phyloP scores from a whole-genome alignment of 1,284 basidiomycete genomes.

The Singerocomus rubriflavus region DNA sequence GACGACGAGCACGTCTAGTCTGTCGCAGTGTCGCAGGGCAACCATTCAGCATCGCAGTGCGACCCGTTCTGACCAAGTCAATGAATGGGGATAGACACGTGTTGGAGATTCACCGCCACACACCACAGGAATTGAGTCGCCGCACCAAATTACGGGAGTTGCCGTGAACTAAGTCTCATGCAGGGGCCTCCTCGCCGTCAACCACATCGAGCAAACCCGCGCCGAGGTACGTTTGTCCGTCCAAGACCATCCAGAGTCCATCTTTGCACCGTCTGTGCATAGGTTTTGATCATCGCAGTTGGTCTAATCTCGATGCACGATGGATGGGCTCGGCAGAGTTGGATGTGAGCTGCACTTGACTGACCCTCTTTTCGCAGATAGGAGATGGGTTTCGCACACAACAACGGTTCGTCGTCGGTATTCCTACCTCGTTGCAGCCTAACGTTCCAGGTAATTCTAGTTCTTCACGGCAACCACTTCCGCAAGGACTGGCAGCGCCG shows the following conservation, averaged over 20 bases:
- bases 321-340: conserved; percentile 25
- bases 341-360: conserved; percentile 35
- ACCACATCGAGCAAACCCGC: conserved; percentile 32
- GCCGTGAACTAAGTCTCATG: conserved; percentile 14
- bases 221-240: conserved; percentile 29
- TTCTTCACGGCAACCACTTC: conserved; percentile 94
- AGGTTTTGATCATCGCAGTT: neutral
- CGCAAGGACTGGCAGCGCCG: conserved; percentile 98
- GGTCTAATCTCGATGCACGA: conserved; percentile 2
- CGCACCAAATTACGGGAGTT: conserved; percentile 26
- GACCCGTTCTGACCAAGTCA: no score
- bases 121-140: conserved; percentile 14
- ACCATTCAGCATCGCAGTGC: no score
- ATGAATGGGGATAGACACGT: no score
- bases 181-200: conserved; percentile 15
- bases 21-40: no score
- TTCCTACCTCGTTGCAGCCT: conserved; percentile 7
- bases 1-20: neutral
- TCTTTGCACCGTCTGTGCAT: neutral
- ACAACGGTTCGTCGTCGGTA: conserved; percentile 61
- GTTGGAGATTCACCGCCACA: no score
- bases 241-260: conserved; percentile 6
- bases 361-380: conserved; percentile 28
- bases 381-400: conserved; percentile 77
- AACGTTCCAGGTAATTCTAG: conserved; percentile 36